Percentiles rank a stretch among this genome's conserved stretches.
Conservation (phyloP, 345 rosid species). For the Arabidopsis suecica region DNA sequence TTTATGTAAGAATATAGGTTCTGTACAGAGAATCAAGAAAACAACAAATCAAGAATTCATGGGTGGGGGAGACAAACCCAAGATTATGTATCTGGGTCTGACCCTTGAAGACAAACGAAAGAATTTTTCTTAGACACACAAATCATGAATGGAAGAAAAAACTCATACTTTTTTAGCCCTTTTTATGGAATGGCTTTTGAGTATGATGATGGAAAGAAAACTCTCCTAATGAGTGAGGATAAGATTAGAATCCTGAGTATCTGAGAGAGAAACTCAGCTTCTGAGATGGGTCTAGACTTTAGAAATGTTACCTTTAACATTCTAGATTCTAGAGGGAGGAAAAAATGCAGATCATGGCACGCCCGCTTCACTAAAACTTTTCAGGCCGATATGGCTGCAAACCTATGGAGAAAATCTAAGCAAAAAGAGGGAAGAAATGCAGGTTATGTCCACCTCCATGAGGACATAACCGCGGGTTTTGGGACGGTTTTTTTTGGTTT, state of each 20-base stretch:
- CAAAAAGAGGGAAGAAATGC: constrained; percentile 32
- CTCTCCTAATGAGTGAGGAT: constrained; percentile 34
- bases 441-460: constrained; percentile 45
- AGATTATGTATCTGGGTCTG: constrained; percentile 47
- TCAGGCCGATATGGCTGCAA: constrained; percentile 84
- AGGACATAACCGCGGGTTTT: constrained; percentile 39
- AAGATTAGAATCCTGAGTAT: constrained; percentile 36
- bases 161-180: constrained; percentile 31
- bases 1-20: constrained; percentile 41
- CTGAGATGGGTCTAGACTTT: constrained; percentile 58
- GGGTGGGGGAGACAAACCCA: constrained; percentile 17
- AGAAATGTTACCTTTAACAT: constrained; percentile 70
- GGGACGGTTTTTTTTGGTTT: neutral
- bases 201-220: constrained; percentile 32
- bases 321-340: constrained; percentile 60
- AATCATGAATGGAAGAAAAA: constrained; percentile 27
- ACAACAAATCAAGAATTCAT: constrained; percentile 46
- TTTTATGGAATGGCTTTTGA: constrained; percentile 31
- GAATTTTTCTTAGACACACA: constrained; percentile 43
- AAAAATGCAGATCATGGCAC: constrained; percentile 64
- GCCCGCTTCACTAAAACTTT: constrained; percentile 73
- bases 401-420: constrained; percentile 45
- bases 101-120: constrained; percentile 39
- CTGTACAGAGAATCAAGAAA: constrained; percentile 48
- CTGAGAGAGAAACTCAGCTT: constrained; percentile 47